Evolutionary conservation across 2,329 filamentous ascomycete genomes (phyloP).

Genomic region (Cladosporium sp.): DNA sequence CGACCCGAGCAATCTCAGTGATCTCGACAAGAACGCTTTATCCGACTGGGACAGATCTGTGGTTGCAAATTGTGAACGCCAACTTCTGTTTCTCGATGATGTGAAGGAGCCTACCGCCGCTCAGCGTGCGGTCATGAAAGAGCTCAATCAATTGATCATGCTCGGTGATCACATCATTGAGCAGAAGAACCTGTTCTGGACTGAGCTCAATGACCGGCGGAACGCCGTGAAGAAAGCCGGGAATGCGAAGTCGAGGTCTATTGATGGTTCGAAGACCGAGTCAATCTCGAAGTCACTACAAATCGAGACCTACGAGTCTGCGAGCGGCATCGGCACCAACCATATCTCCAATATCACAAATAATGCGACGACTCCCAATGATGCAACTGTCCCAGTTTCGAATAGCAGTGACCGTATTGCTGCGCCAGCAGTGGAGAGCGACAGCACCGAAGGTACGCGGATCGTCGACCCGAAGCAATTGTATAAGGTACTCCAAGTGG

Average conservation of each 20-base stretch:
- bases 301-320: background rate
- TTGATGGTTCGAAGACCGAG: background rate
- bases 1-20: background rate
- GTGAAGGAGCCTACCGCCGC: conserved; percentile 8
- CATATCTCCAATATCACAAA: too few relatives aligned
- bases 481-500: conserved; percentile 6
- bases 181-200: background rate
- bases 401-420: too few relatives aligned
- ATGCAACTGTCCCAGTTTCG: too few relatives aligned
- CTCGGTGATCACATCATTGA: conserved; percentile 17
- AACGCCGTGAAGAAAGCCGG: background rate
- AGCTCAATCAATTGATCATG: conserved; percentile 16
- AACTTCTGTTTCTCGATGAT: conserved; percentile 15
- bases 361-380: too few relatives aligned
- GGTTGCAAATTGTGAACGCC: conserved; percentile 12
- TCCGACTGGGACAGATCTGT: conserved; percentile 15
- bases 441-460: too few relatives aligned
- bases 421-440: too few relatives aligned
- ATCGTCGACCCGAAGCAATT: background rate
- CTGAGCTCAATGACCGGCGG: background rate
- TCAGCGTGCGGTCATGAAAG: conserved; percentile 16
- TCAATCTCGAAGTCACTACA: background rate
- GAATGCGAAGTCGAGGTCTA: background rate
- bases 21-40: conserved; percentile 13
- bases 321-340: background rate